Evolutionary conservation across 768 basidiomycete species (phyloP).

Genomic region (Sporobolomyces pararoseus): DNA sequence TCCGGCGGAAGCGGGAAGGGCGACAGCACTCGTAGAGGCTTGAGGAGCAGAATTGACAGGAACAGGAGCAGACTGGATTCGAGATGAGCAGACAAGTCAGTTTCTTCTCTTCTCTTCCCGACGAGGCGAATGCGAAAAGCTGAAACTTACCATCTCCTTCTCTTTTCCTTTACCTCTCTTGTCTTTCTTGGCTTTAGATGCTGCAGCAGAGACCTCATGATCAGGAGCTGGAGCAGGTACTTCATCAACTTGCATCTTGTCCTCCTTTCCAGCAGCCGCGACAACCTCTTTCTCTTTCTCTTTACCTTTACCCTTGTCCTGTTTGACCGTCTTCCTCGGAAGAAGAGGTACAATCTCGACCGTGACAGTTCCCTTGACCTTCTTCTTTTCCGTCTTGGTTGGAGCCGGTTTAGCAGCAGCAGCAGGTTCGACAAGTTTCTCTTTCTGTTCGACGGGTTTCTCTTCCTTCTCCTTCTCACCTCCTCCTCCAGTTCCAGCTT

Average conservation of each 20-base stretch:
- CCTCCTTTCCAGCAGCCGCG: not conserved
- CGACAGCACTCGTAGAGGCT: too few species aligned
- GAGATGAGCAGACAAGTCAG: too few species aligned
- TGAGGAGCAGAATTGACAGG: too few species aligned
- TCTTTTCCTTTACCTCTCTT: slow-evolving; percentile 4
- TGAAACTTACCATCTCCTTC: not conserved
- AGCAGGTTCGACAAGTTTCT: not conserved
- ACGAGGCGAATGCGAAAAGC: too few species aligned
- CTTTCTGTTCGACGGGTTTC: slow-evolving; percentile 13
- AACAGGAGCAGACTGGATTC: too few species aligned
- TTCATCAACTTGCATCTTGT: not conserved
- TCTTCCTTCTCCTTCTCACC: not conserved
- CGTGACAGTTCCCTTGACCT: not conserved
- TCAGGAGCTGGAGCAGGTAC: not conserved
- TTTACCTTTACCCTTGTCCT: slow-evolving; percentile 10
- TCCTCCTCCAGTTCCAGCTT: not conserved
- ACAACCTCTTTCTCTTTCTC: slow-evolving; percentile 3
- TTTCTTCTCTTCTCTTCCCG: too few species aligned
- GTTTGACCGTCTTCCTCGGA: not conserved
- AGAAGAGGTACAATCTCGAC: not conserved
- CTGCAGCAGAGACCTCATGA: too few species aligned
- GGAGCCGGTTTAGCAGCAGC: not conserved
- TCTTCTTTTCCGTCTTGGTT: slow-evolving; percentile 4
- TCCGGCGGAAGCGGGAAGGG: too few species aligned
- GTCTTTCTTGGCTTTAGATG: slow-evolving; percentile 1